Evolutionary conservation across 1,139 yeast species (phyloP), one percentile per base, ranked within the genome.

Genomic region (Pneumocystis canis): DNA sequence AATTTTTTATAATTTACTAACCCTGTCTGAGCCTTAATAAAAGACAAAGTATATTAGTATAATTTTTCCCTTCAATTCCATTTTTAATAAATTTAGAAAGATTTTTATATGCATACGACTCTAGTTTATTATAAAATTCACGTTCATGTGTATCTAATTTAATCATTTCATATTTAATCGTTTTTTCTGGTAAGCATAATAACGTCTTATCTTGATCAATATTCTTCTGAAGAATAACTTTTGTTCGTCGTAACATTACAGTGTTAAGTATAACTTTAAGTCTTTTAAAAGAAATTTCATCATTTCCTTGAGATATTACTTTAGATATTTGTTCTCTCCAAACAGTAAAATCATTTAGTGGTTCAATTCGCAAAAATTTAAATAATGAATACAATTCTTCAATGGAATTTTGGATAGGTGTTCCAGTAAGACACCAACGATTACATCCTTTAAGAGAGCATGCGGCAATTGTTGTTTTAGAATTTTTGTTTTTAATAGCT

Each of bases 401-500:
- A 65, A 90, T 80, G 62, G 78, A 81, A 70, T 92, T 92, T 74
- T 94, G 97, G 77, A 94, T 85, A 0, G 98, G 98, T 0, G 99
- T 92, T 69, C 98, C 99, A 4, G 95, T 84, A 58, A 92, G 76
- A 70, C 96, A 87, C 83, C 95, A 84, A 64, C 92, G 77, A 68
- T 81, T 83, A 0, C 71, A 73, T 0, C 84, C 76, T 39, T 78
- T 73, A 30, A 92, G 71, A 40, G 82, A 85, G 54, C 82, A 83
- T 7, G 89, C 80, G 0, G 97, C 87, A 68, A 84, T 85, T 0
- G 96, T 84, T 0, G 96, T 86, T 66, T 85, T 85, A 1, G 96
- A 85, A 59, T 80, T 76, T 69, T 92, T 78, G 71, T 90, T 90
- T 70, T 96, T 79, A 65, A 92, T 92, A 41, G 82, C 87, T 71